Evolutionary conservation across 371 early-diverging fungal genomes (phyloP), one percentile per base, ranked within the genome.

Genomic region (Lichtheimia hyalospora): DNA sequence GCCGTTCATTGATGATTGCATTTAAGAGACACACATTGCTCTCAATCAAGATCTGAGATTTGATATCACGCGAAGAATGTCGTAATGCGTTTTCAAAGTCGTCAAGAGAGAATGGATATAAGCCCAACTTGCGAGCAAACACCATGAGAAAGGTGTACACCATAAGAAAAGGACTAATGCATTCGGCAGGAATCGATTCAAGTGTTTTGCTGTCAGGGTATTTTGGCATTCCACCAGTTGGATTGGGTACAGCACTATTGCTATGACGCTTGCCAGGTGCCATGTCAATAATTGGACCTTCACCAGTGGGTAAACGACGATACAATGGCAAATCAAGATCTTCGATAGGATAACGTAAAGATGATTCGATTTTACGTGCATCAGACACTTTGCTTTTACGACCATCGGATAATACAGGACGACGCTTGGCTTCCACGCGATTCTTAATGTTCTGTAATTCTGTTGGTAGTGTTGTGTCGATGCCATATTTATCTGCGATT

Each of bases 311-410:
- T 28, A 63, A 60, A 8, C 74, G 62, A 34, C 76, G 52, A 46
- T 79, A 79, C 13, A 53, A 40, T 2, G 79, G 77, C 16, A 86
- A 49, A 39, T 84, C 81, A 27, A 87, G 59, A 64, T 87, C 87
- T 57, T 87, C 87, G 24, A 85, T 81, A 5, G 87, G 87, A 46
- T 81, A 85, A 55, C 83, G 81, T 49, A 87, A 52, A 0, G 67
- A 55, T 3, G 59, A 43, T 62, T 79, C 79, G 10, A 72, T n/a
- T 43, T 72, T 75, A 14, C 63, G 62, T 4, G 68, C 67, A 25
- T 72, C 67, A 16, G 20, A 16, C 2, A 25, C 28, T 24, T 39
- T 27, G n/a, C 46, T 44, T 5, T 39, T 16, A 40, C 42, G 5
- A 5, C n/a, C n/a, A 18, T 7, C 40, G 2, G 16, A 13, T 40